Conservation (phyloP, 1,284 basidiomycete genomes). For the Sanghuangporus sanghuang region DNA sequence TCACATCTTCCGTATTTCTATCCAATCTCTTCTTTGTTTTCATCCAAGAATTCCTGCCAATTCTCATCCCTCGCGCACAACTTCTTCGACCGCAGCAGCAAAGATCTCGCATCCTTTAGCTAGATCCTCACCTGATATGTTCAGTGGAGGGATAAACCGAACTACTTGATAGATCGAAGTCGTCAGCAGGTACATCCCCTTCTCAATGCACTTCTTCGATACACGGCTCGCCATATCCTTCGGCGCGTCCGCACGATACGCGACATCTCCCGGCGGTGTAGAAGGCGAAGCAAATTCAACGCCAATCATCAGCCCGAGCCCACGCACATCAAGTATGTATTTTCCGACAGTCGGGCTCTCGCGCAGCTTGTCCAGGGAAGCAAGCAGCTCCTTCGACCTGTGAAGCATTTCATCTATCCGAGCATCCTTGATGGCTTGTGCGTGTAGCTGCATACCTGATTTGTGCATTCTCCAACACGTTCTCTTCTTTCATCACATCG, state of each 20-base stretch:
- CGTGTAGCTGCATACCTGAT: slow-evolving; percentile 42
- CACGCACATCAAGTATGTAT: slow-evolving; percentile 73
- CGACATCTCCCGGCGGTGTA: slow-evolving; percentile 38
- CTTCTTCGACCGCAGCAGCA: slow-evolving; percentile 55
- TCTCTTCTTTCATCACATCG: slow-evolving; percentile 74
- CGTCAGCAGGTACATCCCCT: slow-evolving; percentile 76
- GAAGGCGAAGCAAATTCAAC: slow-evolving; percentile 72
- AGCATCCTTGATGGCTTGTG: slow-evolving; percentile 11
- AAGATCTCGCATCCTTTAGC: slow-evolving; percentile 56
- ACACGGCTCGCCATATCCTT: slow-evolving; percentile 71
- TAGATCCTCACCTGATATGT: slow-evolving; percentile 59
- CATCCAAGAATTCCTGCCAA: neutral
- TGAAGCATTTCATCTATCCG: neutral
- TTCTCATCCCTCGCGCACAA: slow-evolving; percentile 45
- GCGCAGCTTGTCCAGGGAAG: slow-evolving; percentile 50
- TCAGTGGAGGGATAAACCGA: slow-evolving; percentile 74
- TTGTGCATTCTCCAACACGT: slow-evolving; percentile 74
- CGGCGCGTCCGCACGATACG: slow-evolving; percentile 39
- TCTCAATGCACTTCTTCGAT: slow-evolving; percentile 76
- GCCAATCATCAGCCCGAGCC: slow-evolving; percentile 75
- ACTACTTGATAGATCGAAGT: slow-evolving; percentile 78
- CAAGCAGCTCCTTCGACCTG: slow-evolving; percentile 72
- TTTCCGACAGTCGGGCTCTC: slow-evolving; percentile 44
- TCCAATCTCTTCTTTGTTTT: neutral
- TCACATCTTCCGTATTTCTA: neutral